A percentile compares a stretch with the other conserved stretches of the same genome.
Evolutionary conservation across 164 flowering plant species (phyloP).

Genomic region (Nelumbo lutea): DNA sequence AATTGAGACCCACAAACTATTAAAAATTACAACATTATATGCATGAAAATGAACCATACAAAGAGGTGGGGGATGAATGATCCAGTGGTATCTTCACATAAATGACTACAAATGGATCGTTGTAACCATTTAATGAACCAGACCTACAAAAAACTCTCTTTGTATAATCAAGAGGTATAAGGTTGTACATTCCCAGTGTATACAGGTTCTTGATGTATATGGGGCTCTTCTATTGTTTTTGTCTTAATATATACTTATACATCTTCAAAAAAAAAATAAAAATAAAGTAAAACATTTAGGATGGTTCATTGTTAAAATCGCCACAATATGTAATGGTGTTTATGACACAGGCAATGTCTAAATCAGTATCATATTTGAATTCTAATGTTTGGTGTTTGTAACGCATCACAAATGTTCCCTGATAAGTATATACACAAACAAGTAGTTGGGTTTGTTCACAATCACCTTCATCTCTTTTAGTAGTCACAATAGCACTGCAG

Average conservation of each 20-base stretch:
- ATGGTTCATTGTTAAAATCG: too few species aligned
- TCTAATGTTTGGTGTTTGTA: background rate
- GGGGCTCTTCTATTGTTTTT: too few species aligned
- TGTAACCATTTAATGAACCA: background rate
- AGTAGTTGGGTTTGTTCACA: background rate
- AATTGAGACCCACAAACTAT: background rate
- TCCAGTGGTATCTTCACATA: background rate
- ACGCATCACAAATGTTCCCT: background rate
- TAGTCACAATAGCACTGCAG: background rate
- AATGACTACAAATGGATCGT: background rate
- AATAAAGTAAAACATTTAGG: too few species aligned
- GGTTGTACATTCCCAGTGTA: too few species aligned
- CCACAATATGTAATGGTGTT: too few species aligned
- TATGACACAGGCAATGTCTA: background rate
- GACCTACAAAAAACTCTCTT: background rate
- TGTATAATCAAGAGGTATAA: too few species aligned
- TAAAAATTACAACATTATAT: background rate
- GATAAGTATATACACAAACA: background rate
- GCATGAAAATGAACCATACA: too few species aligned
- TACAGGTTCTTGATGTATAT: too few species aligned
- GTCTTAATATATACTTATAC: too few species aligned
- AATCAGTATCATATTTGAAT: too few species aligned
- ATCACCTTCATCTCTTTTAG: slow-evolving; percentile 12
- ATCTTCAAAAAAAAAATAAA: background rate
- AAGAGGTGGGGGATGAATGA: background rate